Conservation (phyloP, 208 protist genomes). For the Acanthamoeba rhysodes region DNA sequence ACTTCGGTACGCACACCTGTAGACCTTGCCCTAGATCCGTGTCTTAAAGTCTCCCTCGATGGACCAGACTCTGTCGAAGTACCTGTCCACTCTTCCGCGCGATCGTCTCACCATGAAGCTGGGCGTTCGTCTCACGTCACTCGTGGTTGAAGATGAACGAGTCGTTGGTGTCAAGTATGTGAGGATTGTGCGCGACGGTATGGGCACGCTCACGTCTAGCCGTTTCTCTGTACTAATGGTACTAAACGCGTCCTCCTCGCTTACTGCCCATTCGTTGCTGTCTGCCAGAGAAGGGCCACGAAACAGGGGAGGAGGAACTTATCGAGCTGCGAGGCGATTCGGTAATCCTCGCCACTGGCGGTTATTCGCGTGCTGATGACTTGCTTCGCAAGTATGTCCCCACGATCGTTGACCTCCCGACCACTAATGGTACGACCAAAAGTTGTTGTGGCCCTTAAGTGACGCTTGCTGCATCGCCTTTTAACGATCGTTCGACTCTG, state of each 20-base stretch:
- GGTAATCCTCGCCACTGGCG: slow-evolving; percentile 57
- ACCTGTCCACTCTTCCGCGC: not conserved
- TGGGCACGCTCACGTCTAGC: not conserved
- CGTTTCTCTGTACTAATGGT: not conserved
- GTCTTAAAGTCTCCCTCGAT: not conserved
- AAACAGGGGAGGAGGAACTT: not conserved
- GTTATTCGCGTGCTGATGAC: slow-evolving; percentile 89
- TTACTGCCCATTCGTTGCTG: not conserved
- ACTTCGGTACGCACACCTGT: not conserved
- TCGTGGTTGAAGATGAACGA: slow-evolving; percentile 23
- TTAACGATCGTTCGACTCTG: not conserved
- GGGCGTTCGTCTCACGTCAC: not conserved
- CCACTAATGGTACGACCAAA: slow-evolving; percentile 93
- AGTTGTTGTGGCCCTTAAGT: not conserved
- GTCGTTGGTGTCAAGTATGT: slow-evolving; percentile 42
- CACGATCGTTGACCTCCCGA: slow-evolving; percentile 90
- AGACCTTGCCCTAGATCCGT: not conserved
- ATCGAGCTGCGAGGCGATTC: not conserved
- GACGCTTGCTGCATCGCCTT: not conserved
- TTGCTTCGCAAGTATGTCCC: slow-evolving; percentile 93
- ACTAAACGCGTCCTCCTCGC: not conserved
- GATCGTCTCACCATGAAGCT: not conserved
- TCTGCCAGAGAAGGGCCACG: not conserved
- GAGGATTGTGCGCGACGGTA: not conserved
- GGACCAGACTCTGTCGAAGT: slow-evolving; percentile 3